These are phyloP conservation scores for Rhizophagus sp. DNA, from an alignment of 192 early-diverging fungal genomes.

Conservation along the genomic window DNA sequence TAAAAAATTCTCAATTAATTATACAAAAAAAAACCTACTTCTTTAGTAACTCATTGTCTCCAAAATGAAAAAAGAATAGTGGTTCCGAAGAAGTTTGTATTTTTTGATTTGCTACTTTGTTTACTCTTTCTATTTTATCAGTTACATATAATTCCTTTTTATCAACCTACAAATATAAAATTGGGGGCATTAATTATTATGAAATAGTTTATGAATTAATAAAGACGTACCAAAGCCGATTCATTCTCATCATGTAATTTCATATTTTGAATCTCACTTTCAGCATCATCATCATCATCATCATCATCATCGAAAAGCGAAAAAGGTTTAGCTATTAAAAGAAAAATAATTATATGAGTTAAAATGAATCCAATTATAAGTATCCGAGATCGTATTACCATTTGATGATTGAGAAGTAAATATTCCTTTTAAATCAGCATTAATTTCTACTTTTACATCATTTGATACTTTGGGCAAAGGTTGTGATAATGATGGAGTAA, in stretches of 20 bases:
- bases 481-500: not conserved
- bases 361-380: not conserved
- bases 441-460: slow-evolving; percentile 14
- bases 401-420: not conserved
- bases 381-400: not conserved
- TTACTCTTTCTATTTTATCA: not conserved
- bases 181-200: no score
- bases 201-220: not conserved
- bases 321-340: not conserved
- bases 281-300: not conserved
- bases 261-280: not conserved
- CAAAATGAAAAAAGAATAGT: slow-evolving; percentile 33
- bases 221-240: not conserved
- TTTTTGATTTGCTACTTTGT: not conserved
- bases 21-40: slow-evolving; percentile 2
- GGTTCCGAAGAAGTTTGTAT: not conserved
- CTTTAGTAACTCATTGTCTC: not conserved
- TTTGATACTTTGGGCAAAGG: slow-evolving; percentile 18
- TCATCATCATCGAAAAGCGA: not conserved
- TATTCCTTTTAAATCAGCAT: slow-evolving; percentile 20
- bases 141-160: not conserved
- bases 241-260: not conserved
- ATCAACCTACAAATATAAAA: not conserved
- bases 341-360: not conserved
- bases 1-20: not conserved